Evolutionary conservation across 768 basidiomycete species (phyloP).

Genomic region (Russula foetens): DNA sequence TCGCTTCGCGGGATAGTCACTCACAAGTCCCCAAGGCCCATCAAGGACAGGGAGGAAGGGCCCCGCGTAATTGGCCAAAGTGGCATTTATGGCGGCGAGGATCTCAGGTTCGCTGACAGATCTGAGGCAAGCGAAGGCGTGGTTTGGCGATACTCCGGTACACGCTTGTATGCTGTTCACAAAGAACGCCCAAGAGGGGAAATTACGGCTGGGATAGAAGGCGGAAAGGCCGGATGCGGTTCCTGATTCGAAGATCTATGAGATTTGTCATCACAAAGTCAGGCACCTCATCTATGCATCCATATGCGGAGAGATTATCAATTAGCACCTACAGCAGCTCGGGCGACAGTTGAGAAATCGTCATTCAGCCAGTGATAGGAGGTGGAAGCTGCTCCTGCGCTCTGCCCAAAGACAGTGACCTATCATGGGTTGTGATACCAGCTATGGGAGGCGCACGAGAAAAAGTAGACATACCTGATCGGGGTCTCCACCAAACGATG

Average conservation of each 20-base stretch:
- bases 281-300: background rate
- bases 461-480: conserved; percentile 9
- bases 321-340: conserved; percentile 20
- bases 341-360: conserved; percentile 21
- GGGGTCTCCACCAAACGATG: conserved; percentile 27
- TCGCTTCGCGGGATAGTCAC: conserved; percentile 33
- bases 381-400: conserved; percentile 33
- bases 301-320: no score
- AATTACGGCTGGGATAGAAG: conserved; percentile 27
- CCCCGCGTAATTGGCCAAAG: conserved; percentile 25
- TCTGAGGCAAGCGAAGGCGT: conserved; percentile 32
- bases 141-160: conserved; percentile 20
- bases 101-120: conserved; percentile 19
- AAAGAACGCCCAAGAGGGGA: conserved; percentile 33
- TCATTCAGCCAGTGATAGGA: conserved; percentile 27
- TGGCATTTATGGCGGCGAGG: conserved; percentile 15
- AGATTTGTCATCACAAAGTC: background rate
- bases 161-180: conserved; percentile 32
- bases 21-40: conserved; percentile 33
- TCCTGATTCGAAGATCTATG: conserved; percentile 39
- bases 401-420: conserved; percentile 34
- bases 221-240: conserved; percentile 27
- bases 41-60: conserved; percentile 36
- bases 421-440: background rate
- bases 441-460: background rate